Evolutionary conservation across 371 early-diverging fungal genomes (phyloP).

Genomic region (Syncephalastrum contaminatum): DNA sequence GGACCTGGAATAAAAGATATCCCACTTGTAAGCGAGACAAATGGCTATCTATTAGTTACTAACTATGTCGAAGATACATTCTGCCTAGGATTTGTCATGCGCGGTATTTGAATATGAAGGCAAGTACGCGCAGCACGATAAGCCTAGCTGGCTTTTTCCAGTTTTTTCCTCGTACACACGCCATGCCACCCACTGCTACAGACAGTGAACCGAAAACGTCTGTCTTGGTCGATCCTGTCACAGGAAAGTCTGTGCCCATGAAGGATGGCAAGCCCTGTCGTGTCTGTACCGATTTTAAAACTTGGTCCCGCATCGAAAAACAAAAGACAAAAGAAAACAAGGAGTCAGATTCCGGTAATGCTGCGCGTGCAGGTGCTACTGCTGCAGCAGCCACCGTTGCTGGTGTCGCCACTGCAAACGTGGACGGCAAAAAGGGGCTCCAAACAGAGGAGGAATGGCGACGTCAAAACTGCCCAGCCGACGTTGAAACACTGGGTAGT

Average conservation of each 20-base stretch:
- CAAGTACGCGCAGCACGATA: too few species aligned
- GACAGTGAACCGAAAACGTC: constrained; percentile 4
- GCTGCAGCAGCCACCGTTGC: constrained; percentile 16
- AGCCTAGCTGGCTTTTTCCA: too few species aligned
- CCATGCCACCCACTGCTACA: too few species aligned
- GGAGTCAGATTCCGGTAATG: constrained; percentile 8
- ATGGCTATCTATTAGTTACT: too few species aligned
- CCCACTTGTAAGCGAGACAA: too few species aligned
- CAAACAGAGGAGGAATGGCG: constrained; percentile 35
- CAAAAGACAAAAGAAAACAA: constrained; percentile 24
- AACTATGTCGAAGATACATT: too few species aligned
- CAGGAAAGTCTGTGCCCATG: constrained; percentile 45
- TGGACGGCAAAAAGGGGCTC: background rate
- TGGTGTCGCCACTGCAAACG: background rate
- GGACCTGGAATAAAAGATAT: too few species aligned
- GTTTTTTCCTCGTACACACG: too few species aligned
- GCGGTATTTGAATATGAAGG: too few species aligned
- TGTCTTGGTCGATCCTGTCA: constrained; percentile 36
- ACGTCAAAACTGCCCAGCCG: constrained; percentile 82
- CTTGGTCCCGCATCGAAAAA: constrained; percentile 55
- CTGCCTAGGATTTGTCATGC: too few species aligned
- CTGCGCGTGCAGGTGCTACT: constrained; percentile 10
- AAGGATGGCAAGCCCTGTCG: constrained; percentile 71
- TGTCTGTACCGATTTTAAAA: constrained; percentile 73
- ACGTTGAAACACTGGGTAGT: constrained; percentile 81